Evolutionary conservation across 2,329 filamentous ascomycete genomes (phyloP).

Genomic region (Lachnellula willkommii): DNA sequence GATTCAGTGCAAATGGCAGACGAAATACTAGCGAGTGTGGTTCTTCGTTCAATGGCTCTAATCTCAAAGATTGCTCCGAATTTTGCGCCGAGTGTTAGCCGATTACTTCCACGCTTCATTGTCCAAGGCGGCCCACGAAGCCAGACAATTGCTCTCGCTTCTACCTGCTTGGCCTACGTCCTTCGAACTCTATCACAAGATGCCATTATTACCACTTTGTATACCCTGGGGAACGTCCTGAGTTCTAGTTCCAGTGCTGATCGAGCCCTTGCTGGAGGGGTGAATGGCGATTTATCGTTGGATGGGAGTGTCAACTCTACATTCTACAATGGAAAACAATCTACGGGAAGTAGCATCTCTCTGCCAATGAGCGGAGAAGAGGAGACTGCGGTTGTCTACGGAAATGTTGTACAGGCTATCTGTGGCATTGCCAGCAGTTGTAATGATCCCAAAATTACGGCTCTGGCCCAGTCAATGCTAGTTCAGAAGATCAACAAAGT

Average conservation of each 20-base stretch:
- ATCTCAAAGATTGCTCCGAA: constrained; percentile 69
- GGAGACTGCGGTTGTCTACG: constrained; percentile 70
- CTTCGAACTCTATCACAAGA: constrained; percentile 82
- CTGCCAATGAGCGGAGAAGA: constrained; percentile 70
- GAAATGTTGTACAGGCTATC: constrained; percentile 90
- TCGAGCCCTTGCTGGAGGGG: constrained; percentile 31
- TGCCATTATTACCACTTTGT: constrained; percentile 88
- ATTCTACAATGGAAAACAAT: constrained; percentile 51
- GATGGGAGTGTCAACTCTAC: constrained; percentile 41
- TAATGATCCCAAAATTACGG: constrained; percentile 86
- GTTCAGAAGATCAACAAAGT: constrained; percentile 92
- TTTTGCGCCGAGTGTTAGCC: constrained; percentile 70
- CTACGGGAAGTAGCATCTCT: constrained; percentile 73
- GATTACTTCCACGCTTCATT: constrained; percentile 78
- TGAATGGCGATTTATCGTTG: constrained; percentile 50
- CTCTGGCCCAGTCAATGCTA: constrained; percentile 89
- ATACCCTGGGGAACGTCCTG: constrained; percentile 92
- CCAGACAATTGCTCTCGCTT: constrained; percentile 68
- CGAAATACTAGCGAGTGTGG: constrained; percentile 67
- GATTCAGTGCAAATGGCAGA: constrained; percentile 81
- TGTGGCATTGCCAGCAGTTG: constrained; percentile 80
- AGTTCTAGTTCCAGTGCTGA: constrained; percentile 61
- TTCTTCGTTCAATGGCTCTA: constrained; percentile 76
- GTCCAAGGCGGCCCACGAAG: constrained; percentile 73
- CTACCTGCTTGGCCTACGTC: constrained; percentile 77